phyloP scores from a whole-genome alignment of 306 rosid genomes.

The Bauhinia variegata region DNA sequence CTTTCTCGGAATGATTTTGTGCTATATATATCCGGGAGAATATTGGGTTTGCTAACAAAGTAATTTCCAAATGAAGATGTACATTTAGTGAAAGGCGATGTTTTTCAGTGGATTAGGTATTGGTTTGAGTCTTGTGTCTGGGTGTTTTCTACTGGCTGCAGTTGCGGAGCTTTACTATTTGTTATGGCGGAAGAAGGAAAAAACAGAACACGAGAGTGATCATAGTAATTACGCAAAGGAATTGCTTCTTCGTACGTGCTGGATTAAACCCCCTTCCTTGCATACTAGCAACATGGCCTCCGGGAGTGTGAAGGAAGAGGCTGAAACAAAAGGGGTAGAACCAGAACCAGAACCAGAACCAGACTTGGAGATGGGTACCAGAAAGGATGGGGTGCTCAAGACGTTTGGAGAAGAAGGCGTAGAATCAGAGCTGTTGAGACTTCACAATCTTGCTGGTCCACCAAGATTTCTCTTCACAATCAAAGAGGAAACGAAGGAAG shows the following conservation, averaged over 20 bases:
- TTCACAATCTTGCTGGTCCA: conserved; percentile 84
- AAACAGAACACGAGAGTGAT: conserved; percentile 56
- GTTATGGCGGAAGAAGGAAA: conserved; percentile 77
- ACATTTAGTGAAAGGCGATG: conserved; percentile 48
- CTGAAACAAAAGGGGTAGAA: conserved; percentile 42
- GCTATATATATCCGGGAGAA: no score
- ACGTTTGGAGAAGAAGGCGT: conserved; percentile 63
- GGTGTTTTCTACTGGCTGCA: conserved; percentile 60
- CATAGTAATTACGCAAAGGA: conserved; percentile 51
- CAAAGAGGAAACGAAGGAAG: conserved; percentile 85
- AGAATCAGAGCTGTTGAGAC: conserved; percentile 82
- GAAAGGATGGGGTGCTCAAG: conserved; percentile 52
- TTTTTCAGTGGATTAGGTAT: conserved; percentile 63
- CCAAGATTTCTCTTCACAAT: conserved; percentile 90
- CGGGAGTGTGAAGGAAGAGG: conserved; percentile 28
- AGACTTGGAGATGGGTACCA: conserved; percentile 54
- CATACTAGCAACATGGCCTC: conserved; percentile 5
- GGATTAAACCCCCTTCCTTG: conserved; percentile 45
- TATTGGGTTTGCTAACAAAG: no score
- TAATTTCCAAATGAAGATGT: conserved; percentile 44
- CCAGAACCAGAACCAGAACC: no score
- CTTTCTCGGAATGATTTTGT: no score
- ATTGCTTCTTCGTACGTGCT: conserved; percentile 51
- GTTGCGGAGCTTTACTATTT: conserved; percentile 79
- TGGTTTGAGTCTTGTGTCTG: conserved; percentile 68